phyloP scores from a whole-genome alignment of 805 yeast genomes.

The Blastobotrys parvus region DNA sequence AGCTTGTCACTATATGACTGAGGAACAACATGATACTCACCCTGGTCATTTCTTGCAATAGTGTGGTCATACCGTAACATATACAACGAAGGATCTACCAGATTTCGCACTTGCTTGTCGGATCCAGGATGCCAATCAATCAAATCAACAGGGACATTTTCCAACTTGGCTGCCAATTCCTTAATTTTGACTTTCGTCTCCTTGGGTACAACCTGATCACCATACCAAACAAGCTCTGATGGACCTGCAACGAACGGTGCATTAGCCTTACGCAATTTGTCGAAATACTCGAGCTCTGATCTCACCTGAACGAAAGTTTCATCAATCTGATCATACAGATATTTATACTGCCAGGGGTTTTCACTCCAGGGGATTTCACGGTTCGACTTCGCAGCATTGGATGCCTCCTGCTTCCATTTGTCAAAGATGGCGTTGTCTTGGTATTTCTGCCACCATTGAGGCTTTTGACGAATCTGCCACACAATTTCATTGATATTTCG shows the following conservation, averaged over 20 bases:
- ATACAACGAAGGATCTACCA: conserved; percentile 33
- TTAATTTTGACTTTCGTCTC: conserved; percentile 13
- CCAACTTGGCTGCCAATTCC: conserved; percentile 6
- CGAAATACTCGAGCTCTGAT: conserved; percentile 29
- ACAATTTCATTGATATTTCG: neutral
- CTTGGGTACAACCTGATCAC: conserved; percentile 17
- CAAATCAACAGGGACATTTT: conserved; percentile 13
- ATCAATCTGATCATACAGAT: conserved; percentile 11
- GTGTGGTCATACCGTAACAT: neutral
- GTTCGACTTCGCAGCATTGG: conserved; percentile 4
- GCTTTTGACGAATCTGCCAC: conserved; percentile 21
- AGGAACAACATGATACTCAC: neutral
- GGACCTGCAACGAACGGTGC: conserved; percentile 17
- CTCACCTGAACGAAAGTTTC: conserved; percentile 23
- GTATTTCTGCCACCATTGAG: conserved; percentile 26
- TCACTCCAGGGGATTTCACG: too few species aligned
- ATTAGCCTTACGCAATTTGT: conserved; percentile 9
- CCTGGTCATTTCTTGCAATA: neutral
- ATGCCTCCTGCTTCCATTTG: conserved; percentile 26
- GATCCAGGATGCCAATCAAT: conserved; percentile 34
- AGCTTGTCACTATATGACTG: neutral
- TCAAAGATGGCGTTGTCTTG: conserved; percentile 19
- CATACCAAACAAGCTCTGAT: conserved; percentile 21
- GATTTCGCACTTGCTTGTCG: conserved; percentile 31
- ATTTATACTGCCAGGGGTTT: too few species aligned